A percentile compares a stretch with the other conserved stretches of the same genome.
Evolutionary conservation across 495 filamentous ascomycete genomes (phyloP).

Genomic region (Penicillium steckii): DNA sequence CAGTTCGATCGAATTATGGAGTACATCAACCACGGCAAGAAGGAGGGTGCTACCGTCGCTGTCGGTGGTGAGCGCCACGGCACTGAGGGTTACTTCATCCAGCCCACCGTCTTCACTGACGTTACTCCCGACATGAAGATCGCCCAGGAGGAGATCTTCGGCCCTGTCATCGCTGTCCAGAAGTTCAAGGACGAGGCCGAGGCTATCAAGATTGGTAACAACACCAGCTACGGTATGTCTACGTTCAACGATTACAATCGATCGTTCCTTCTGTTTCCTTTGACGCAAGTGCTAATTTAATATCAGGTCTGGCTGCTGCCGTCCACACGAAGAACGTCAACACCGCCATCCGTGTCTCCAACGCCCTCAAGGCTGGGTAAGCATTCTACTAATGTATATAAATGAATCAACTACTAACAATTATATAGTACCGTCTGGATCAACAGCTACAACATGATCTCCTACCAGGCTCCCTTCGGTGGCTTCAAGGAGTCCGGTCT

Average conservation of each 20-base stretch:
- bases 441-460: slow-evolving; percentile 86
- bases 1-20: slow-evolving; percentile 98
- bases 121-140: slow-evolving; percentile 94
- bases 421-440: slow-evolving; percentile 78
- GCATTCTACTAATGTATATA: slow-evolving; percentile 1
- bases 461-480: slow-evolving; percentile 82
- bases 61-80: slow-evolving; percentile 87
- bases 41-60: slow-evolving; percentile 81
- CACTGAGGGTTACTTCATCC: slow-evolving; percentile 91
- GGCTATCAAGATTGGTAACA: slow-evolving; percentile 77
- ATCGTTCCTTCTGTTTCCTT: not conserved
- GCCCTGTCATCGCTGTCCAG: slow-evolving; percentile 87
- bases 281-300: too few relatives aligned
- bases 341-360: slow-evolving; percentile 86
- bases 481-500: slow-evolving; percentile 93
- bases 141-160: slow-evolving; percentile 98
- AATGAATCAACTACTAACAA: slow-evolving; percentile 11
- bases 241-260: not conserved
- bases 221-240: slow-evolving; percentile 63
- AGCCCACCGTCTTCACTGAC: slow-evolving; percentile 95
- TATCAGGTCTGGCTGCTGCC: slow-evolving; percentile 74
- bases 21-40: slow-evolving; percentile 91
- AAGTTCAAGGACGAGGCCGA: slow-evolving; percentile 93
- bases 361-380: slow-evolving; percentile 72
- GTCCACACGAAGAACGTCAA: slow-evolving; percentile 93